A percentile compares a stretch with the other conserved stretches of the same genome.
These are phyloP conservation scores for Wickerhamiella azyma DNA, from an alignment of 805 yeast genomes.

Conservation along the genomic window DNA sequence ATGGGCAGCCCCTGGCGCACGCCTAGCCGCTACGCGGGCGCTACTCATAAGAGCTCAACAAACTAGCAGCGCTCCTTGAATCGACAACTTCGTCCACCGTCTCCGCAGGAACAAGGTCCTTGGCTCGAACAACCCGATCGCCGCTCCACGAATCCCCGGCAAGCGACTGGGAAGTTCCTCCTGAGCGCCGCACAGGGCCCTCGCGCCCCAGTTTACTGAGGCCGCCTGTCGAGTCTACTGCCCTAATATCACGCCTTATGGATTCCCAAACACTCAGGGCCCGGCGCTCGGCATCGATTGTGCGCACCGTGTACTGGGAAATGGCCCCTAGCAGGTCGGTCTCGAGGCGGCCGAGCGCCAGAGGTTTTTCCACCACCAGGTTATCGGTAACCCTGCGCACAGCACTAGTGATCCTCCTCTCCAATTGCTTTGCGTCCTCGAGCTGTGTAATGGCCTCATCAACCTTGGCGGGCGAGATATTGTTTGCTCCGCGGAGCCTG, in stretches of 20 bases:
- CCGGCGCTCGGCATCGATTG: constrained; percentile 77
- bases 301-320: constrained; percentile 47
- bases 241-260: constrained; percentile 55
- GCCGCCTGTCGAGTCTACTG: constrained; percentile 67
- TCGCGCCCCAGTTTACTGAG: constrained; percentile 73
- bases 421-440: constrained; percentile 64
- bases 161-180: constrained; percentile 34
- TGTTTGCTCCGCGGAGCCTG: constrained; percentile 51
- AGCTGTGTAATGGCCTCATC: constrained; percentile 77
- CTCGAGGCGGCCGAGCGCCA: constrained; percentile 48
- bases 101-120: constrained; percentile 13
- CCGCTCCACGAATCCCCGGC: constrained; percentile 50
- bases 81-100: constrained; percentile 36
- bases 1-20: too few relatives aligned
- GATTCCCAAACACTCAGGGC: constrained; percentile 60
- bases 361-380: constrained; percentile 59
- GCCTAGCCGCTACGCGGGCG: too few relatives aligned
- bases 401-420: constrained; percentile 62
- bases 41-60: constrained; percentile 38
- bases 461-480: constrained; percentile 73
- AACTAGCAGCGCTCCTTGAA: constrained; percentile 70
- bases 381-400: constrained; percentile 74
- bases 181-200: constrained; percentile 31
- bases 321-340: constrained; percentile 39
- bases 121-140: constrained; percentile 34